Base-by-base conservation (phyloP, 108 stramenopile species). In the Hondaea fermentalgiana region DNA sequence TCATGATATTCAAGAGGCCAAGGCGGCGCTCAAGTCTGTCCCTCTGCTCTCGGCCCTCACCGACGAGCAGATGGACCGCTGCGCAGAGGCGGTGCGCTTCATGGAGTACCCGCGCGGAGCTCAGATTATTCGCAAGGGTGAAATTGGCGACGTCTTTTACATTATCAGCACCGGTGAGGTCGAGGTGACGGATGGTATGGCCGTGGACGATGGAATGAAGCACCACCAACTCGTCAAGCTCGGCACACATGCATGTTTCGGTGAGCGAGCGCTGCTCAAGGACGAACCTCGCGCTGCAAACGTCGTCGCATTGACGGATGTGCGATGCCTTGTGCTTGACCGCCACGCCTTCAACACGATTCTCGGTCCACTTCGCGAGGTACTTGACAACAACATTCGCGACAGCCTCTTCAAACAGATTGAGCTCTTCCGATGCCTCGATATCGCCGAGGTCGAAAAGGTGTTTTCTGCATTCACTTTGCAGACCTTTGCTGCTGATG, bases 251-350 rank as follows among this genome's bases (percentile, higher is more conserved):
- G 87, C 87, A 16, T 89, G 72, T 42, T 55, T 89, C 23, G 89
- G 89, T n/a, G 89, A 89, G 44, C 89, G 89, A 10, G 89, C 89
- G 25, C 28, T 89, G 51, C 53, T 89, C 49, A 49, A 88, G 16
- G 72, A 89, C 47, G 89, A 89, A 2, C 12, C 88, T 8, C n/a
- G 88, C 10, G 88, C 88, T 10, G 88, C 88, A 14, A 88, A 87
- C 28, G 89, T 89, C 5, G 42, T 89, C 28, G 76, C 97, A 3
- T 87, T 94, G 88, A 92, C 91, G 53, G 55, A 53, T 8, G 21
- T 6, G 29, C 29, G 51, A 12, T 89, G 88, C 57, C 88, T 59
- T 5, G 90, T 87, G 28, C 58, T 91, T 17, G 90, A 89, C 35
- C 88, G 88, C 47, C 55, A 44, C 72, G 42, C 90, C 51, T 91